Evolutionary conservation across 148 eudicot genomes (phyloP).

Genomic region (Beta vulgaris): DNA sequence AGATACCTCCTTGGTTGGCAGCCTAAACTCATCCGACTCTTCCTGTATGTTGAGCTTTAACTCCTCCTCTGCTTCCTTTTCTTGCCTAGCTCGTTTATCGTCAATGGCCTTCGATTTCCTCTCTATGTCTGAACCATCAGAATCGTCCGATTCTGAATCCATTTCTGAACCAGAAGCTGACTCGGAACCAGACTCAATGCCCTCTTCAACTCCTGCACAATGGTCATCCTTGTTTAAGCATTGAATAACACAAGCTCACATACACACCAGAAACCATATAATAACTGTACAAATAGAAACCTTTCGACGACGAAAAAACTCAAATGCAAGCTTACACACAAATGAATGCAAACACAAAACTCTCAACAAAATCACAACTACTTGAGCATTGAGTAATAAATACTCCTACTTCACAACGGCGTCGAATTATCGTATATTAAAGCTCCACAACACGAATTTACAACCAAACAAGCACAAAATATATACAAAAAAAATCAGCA

Average conservation of each 20-base stretch:
- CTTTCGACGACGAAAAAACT: too few relatives aligned
- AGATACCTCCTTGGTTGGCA: conserved; percentile 64
- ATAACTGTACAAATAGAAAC: too few relatives aligned
- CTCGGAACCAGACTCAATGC: conserved; percentile 31
- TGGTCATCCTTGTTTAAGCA: neutral
- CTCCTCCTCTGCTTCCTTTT: conserved; percentile 58
- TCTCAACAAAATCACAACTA: too few relatives aligned
- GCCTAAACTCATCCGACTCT: conserved; percentile 63
- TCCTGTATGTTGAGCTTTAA: conserved; percentile 53
- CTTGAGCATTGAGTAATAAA: too few relatives aligned
- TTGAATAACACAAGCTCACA: neutral
- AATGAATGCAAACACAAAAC: too few relatives aligned
- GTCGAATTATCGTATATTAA: too few relatives aligned
- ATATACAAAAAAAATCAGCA: neutral
- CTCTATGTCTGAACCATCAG: conserved; percentile 54
- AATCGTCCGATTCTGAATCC: conserved; percentile 43
- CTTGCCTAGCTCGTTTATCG: conserved; percentile 36
- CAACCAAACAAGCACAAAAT: neutral
- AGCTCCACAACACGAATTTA: too few relatives aligned
- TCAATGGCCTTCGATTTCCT: conserved; percentile 42
- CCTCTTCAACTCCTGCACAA: conserved; percentile 16
- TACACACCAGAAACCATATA: too few relatives aligned
- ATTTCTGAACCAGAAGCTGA: conserved; percentile 36
- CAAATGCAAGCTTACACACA: too few relatives aligned
- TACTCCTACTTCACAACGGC: too few relatives aligned